Base-by-base conservation (phyloP, 371 early-diverging fungal genomes). In the Blakeslea trispora region DNA sequence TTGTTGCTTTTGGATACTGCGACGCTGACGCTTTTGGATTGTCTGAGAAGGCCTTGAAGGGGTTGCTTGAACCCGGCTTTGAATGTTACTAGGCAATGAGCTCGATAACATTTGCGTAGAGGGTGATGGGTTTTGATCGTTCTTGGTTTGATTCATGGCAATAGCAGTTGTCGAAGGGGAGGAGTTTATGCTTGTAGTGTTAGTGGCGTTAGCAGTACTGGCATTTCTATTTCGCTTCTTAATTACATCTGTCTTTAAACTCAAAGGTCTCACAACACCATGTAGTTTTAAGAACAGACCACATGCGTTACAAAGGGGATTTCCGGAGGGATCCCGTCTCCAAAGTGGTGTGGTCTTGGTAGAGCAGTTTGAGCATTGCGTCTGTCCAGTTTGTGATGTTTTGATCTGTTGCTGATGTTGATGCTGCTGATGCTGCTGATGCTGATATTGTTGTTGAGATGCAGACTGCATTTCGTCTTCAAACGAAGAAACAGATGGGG, bases 221-320 rank as follows among this genome's bases (percentile, higher is more conserved):
- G 55, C 34, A 44, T 55, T 62, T 52, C 69, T 42, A 24, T 69
- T 69, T 32, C 69, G 55, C n/a, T 62, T 69, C 49, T 69, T 69
- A 42, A 69, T 69, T 13, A 65, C 55, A 44, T 65, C 63, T 14
- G 65, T 62, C 59, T 69, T 69, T n/a, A 69, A 32, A 41, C 66
- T 65, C 19, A 69, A 55, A 9, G 69, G 69, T 28, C 69, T 34
- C 1, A 69, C 63, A 4, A 69, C 66, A 15, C 69, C 69, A 54
- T 69, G 69, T 13, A 69, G 39, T 44, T 69, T 69, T 6, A 65
- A 50, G 21, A 69, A 69, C 9, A 69, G 44, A 2, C 69, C 69
- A 40, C 69, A 69, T 17, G 69, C 69, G 50, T 69, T 69, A 23
- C 69, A 69, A 10, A 69, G 50, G 19, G 63, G 59, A 19, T 61